Base-by-base conservation (phyloP, 129 eudicot species). In the Cynara cardunculus region DNA sequence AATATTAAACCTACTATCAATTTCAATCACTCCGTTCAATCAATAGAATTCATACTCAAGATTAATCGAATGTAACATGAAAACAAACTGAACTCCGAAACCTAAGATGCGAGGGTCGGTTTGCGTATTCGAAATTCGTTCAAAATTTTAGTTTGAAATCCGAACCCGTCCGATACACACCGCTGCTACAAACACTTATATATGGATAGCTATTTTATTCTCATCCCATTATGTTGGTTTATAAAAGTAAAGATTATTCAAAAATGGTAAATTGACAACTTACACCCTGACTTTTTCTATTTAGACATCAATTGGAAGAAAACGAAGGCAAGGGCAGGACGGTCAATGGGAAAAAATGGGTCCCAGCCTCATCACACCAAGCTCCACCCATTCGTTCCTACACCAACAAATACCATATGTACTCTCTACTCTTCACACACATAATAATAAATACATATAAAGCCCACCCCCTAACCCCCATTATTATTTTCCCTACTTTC, bases 401-500 rank as follows among this genome's bases (percentile, higher is more conserved):
- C 70, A 69, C 76, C 69, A 46, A 49, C 76, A 78, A 44, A 69
- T 28, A 44, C 41, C 68, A 69, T 24, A 25, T 25, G 4, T 34
- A 77, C 76, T 41, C 67, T 25, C 72, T 25, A 6, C 9, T 11
- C 34, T 0, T 9, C 0, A 26, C 46, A 0, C 73, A 1, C 25
- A 69, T 32, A 53, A 39, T 68, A 68, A 59, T 71, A 77, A 71
- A 77, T 71, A 72, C 62, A 82, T 27, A 81, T 77, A 85, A 79
- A 82, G 21, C 82, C 84, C 81, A 76, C 83, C 86, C 24, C 39
- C 76, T 78, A 80, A 39, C 69, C 49, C 81, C 53, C 69, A 70
- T 81, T 61, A 85, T 61, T 80, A 85, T 76, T 76, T 74, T 77
- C 75, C 82, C 74, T 71, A 72, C 86, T 76, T 76, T 53, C 82